phyloP scores from a whole-genome alignment of 2,329 filamentous ascomycete genomes.

The Bisporella sp. region DNA sequence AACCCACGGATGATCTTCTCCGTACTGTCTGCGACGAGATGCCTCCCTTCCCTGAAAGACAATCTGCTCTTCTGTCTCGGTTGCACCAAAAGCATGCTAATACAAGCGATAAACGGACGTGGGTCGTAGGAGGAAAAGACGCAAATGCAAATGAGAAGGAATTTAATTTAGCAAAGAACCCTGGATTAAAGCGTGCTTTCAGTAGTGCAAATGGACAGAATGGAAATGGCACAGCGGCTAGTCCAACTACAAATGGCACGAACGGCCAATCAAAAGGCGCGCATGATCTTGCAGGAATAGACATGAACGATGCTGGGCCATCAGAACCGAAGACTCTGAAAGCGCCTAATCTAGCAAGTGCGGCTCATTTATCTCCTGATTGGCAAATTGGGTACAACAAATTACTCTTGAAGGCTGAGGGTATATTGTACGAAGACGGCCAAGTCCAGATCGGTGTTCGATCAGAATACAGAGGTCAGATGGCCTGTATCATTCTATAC shows the following conservation, averaged over 20 bases:
- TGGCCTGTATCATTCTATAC: slow-evolving; percentile 92
- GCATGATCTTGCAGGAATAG: slow-evolving; percentile 73
- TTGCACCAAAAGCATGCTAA: slow-evolving; percentile 91
- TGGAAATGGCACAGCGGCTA: slow-evolving; percentile 38
- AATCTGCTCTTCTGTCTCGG: slow-evolving; percentile 84
- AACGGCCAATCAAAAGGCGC: slow-evolving; percentile 44
- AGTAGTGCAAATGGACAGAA: slow-evolving; percentile 44
- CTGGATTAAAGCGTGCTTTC: slow-evolving; percentile 80
- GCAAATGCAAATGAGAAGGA: slow-evolving; percentile 79
- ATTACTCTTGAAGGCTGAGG: slow-evolving; percentile 72
- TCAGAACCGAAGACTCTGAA: slow-evolving; percentile 52
- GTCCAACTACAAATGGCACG: slow-evolving; percentile 38
- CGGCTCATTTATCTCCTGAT: slow-evolving; percentile 85
- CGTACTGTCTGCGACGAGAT: slow-evolving; percentile 96
- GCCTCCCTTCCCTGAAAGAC: slow-evolving; percentile 93
- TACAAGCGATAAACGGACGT: slow-evolving; percentile 91
- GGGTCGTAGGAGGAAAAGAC: slow-evolving; percentile 96
- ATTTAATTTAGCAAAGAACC: slow-evolving; percentile 71
- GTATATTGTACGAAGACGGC: slow-evolving; percentile 88
- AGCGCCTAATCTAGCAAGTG: slow-evolving; percentile 80
- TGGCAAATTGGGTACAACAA: slow-evolving; percentile 90
- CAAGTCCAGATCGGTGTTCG: slow-evolving; percentile 90
- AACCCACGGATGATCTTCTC: slow-evolving; percentile 84
- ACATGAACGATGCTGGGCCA: slow-evolving; percentile 59
- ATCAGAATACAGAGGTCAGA: slow-evolving; percentile 90